phyloP scores from a whole-genome alignment of 192 early-diverging fungal genomes.

The Neocallimastix lanati region DNA sequence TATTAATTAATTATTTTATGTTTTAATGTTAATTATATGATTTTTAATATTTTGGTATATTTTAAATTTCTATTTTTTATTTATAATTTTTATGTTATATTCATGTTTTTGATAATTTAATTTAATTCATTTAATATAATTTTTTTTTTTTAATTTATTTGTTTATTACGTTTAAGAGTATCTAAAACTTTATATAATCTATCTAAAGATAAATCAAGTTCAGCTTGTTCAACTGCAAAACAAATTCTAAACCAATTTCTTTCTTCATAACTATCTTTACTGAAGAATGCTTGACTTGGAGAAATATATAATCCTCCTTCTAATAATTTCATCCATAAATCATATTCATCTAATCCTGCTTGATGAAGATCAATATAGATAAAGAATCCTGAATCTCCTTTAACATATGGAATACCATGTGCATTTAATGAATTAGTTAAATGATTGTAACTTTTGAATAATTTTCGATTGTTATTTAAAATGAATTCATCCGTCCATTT shows the following conservation, averaged over 20 bases:
- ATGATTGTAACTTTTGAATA: slow-evolving; percentile 28
- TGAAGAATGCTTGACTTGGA: background rate
- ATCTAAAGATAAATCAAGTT: background rate
- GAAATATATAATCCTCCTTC: background rate
- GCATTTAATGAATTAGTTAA: slow-evolving; percentile 18
- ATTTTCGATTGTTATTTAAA: slow-evolving; percentile 24
- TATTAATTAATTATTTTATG: too few species aligned
- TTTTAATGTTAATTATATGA: too few species aligned
- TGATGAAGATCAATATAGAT: slow-evolving; percentile 36
- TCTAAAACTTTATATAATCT: background rate
- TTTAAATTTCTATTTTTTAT: too few species aligned
- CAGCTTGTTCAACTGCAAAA: background rate
- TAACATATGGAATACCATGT: slow-evolving; percentile 27
- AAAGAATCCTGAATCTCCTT: slow-evolving; percentile 52
- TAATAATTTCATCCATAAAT: background rate
- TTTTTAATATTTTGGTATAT: too few species aligned
- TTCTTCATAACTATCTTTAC: background rate
- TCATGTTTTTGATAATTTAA: too few species aligned
- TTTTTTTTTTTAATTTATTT: too few species aligned
- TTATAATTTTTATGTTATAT: too few species aligned
- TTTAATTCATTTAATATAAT: too few species aligned
- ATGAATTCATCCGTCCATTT: slow-evolving; percentile 38
- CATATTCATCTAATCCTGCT: background rate
- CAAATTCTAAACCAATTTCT: background rate
- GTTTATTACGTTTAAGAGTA: background rate